Evolutionary conservation across 495 filamentous ascomycete species (phyloP), one percentile per base, ranked within the genome.

Genomic region (Immersiella caudata): DNA sequence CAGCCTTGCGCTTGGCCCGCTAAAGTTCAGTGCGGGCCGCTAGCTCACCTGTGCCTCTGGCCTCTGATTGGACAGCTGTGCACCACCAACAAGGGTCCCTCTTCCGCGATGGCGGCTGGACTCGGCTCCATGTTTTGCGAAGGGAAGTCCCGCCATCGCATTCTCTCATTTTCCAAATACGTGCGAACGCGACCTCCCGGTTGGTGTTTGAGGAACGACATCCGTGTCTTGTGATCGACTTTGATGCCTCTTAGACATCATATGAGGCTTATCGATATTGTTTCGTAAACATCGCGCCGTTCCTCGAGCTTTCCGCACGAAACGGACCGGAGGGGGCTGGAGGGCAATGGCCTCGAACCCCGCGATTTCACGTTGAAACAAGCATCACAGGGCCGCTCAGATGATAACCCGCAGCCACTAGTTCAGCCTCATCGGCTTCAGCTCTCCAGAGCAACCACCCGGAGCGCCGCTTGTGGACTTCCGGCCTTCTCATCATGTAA

Each of bases 1-100:
- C 68, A 72, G 70, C 70, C 70, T 70, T 68, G 70, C 57, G 20
- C 21, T 4, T 16, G 20, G 20, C 49, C 11, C 52, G 20, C 52
- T 55, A 55, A n/a, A 26, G 40, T 46, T 18, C 40, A 46, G 40
- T 12, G 40, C 40, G 40, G 40, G 40, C 40, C 40, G 40, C 40
- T 46, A 46, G 40, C 40, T 12, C 14, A 12, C 40, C 4, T 14
- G 11, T 2, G 14, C 11, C 4, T 14, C 16, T 12, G 52, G n/a
- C 24, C 8, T 7, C 20, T 55, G 21, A 67, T 65, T 65, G 65
- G 64, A n/a, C 27, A 20, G 1, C 2, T 7, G 12, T 0, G 5
- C 16, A 12, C 6, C 11, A 12, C 40, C 40, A 18, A 18, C 40
- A 12, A 46, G 40, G 40, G 40, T 46, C 40, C 40, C 16, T 4